Evolutionary conservation across 768 basidiomycete genomes (phyloP).

Genomic region (Podaxis sp.): DNA sequence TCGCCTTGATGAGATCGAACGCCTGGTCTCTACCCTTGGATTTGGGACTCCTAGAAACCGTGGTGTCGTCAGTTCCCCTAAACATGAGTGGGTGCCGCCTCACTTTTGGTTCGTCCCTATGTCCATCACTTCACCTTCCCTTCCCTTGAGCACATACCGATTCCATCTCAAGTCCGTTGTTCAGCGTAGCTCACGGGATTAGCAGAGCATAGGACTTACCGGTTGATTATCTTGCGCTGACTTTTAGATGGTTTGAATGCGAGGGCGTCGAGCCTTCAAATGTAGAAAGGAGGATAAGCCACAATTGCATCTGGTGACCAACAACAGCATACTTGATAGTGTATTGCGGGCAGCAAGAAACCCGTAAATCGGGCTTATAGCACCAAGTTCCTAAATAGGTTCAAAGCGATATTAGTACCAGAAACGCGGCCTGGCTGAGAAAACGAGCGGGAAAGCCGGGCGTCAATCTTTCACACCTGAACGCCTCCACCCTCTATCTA

Average conservation of each 20-base stretch:
- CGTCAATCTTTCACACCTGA: slow-evolving; percentile 40
- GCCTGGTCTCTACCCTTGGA: slow-evolving; percentile 19
- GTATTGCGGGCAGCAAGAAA: slow-evolving; percentile 91
- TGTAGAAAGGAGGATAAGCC: not conserved
- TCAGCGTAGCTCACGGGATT: not conserved
- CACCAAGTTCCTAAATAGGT: slow-evolving; percentile 50
- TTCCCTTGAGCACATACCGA: slow-evolving; percentile 51
- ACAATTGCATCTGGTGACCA: slow-evolving; percentile 16
- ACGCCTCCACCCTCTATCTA: slow-evolving; percentile 82
- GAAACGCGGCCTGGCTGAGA: not conserved
- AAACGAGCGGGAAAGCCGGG: not conserved
- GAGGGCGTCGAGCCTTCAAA: slow-evolving; percentile 56
- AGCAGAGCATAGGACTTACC: slow-evolving; percentile 33
- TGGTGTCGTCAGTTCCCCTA: not conserved
- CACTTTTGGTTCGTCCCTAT: slow-evolving; percentile 16
- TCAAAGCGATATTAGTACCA: not conserved
- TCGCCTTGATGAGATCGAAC: slow-evolving; percentile 39
- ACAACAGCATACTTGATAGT: slow-evolving; percentile 62
- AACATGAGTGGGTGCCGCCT: slow-evolving; percentile 9
- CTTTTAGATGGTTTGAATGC: slow-evolving; percentile 67
- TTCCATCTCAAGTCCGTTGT: slow-evolving; percentile 55
- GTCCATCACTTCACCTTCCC: slow-evolving; percentile 26
- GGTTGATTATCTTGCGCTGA: slow-evolving; percentile 70
- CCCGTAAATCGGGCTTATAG: slow-evolving; percentile 81
- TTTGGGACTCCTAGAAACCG: slow-evolving; percentile 10